Evolutionary conservation across 192 early-diverging fungal genomes (phyloP).

Genomic region (Entrophospora sp.): DNA sequence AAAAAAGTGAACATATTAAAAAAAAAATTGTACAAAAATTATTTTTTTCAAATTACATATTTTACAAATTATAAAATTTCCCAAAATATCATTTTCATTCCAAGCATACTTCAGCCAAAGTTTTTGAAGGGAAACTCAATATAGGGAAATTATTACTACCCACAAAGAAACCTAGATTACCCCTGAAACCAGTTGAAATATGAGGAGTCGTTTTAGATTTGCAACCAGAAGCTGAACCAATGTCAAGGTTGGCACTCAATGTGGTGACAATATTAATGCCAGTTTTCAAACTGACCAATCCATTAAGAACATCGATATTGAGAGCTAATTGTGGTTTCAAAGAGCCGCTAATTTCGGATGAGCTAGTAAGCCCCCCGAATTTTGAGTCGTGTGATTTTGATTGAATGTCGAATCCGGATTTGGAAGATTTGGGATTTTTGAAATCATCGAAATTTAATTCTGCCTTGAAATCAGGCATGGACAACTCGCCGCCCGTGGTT

Average conservation of each 20-base stretch:
- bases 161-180: constrained; percentile 13
- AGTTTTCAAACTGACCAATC: background rate
- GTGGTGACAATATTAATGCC: background rate
- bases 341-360: background rate
- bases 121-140: background rate
- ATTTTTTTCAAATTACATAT: no score
- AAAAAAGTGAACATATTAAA: no score
- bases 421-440: background rate
- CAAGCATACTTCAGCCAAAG: background rate
- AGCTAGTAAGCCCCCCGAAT: background rate
- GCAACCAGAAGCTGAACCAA: constrained; percentile 1
- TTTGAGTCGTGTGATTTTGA: background rate
- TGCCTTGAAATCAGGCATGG: background rate
- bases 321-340: constrained; percentile 13
- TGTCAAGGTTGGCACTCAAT: background rate
- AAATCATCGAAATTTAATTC: background rate
- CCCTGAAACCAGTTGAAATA: background rate
- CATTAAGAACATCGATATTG: background rate
- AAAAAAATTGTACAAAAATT: no score
- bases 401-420: background rate
- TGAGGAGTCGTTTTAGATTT: background rate
- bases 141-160: background rate
- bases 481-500: background rate
- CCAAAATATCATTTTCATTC: no score
- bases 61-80: no score